Evolutionary conservation across 805 yeast genomes (phyloP).

Genomic region (Sugiyamaella mastotermitis): DNA sequence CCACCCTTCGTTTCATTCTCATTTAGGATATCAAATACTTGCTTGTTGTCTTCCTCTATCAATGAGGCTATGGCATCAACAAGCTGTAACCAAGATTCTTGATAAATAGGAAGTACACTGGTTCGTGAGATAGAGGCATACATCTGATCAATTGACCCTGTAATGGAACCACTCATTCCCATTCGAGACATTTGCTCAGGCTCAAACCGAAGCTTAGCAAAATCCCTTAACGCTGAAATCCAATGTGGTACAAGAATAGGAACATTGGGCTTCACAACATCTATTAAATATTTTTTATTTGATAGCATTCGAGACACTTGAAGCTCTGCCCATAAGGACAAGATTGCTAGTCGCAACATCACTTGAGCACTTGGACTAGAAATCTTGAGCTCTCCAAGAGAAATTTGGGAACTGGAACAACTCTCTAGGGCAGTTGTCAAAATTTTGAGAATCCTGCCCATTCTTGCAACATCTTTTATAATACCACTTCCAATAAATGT

Average conservation of each 20-base stretch:
- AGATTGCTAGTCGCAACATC: constrained; percentile 32
- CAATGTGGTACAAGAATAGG: constrained; percentile 66
- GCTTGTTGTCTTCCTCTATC: constrained; percentile 43
- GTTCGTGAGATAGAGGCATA: constrained; percentile 31
- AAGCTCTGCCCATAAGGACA: constrained; percentile 39
- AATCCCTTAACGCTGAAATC: constrained; percentile 71
- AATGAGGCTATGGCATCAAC: constrained; percentile 69
- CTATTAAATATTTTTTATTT: constrained; percentile 31
- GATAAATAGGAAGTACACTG: constrained; percentile 42
- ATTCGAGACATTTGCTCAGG: constrained; percentile 29
- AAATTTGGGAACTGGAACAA: constrained; percentile 31
- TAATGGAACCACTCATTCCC: constrained; percentile 13
- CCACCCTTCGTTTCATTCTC: constrained; percentile 46
- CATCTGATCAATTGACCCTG: constrained; percentile 29
- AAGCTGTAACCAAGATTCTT: constrained; percentile 67
- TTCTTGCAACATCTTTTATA: constrained; percentile 39
- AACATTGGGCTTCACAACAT: constrained; percentile 43
- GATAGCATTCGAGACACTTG: constrained; percentile 25
- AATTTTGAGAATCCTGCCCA: constrained; percentile 55
- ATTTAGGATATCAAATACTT: constrained; percentile 43
- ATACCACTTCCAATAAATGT: constrained; percentile 62
- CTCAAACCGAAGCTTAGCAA: constrained; percentile 57
- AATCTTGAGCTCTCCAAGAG: constrained; percentile 32
- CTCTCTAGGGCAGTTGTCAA: constrained; percentile 64
- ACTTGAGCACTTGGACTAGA: constrained; percentile 31